Percentiles rank a stretch among this genome's conserved stretches.
Evolutionary conservation across 345 rosid species (phyloP).

Genomic region (Mallotus nudiflorus): DNA sequence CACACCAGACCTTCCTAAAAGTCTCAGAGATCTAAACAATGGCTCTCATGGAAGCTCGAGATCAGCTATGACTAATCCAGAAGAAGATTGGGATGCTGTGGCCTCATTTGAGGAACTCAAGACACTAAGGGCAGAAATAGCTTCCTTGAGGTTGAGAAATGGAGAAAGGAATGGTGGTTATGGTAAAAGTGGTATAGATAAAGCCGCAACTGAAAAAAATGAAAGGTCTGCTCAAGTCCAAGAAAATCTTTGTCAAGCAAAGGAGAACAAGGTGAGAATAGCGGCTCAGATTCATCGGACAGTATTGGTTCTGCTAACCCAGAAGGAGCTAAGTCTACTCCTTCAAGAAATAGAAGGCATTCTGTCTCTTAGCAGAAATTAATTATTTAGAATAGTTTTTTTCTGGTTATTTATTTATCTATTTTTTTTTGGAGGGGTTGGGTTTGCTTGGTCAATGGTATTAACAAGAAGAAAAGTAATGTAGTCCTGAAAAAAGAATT

Average conservation of each 20-base stretch:
- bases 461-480: too few species aligned
- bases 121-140: conserved; percentile 66
- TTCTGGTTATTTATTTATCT: conserved; percentile 5
- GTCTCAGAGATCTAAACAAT: conserved; percentile 52
- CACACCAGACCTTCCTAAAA: conserved; percentile 72
- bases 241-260: conserved; percentile 59
- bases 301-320: conserved; percentile 59
- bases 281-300: conserved; percentile 83
- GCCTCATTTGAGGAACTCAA: conserved; percentile 73
- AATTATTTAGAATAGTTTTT: conserved; percentile 5
- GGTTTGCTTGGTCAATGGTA: too few species aligned
- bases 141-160: conserved; percentile 48
- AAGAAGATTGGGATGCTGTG: conserved; percentile 83
- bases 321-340: conserved; percentile 57
- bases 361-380: conserved; percentile 58
- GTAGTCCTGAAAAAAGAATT: too few species aligned
- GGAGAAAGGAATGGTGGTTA: conserved; percentile 41
- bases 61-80: conserved; percentile 60
- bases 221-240: conserved; percentile 73
- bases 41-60: conserved; percentile 79
- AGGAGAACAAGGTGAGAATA: conserved; percentile 55
- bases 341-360: conserved; percentile 66
- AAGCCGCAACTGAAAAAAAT: conserved; percentile 49
- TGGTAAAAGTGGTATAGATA: conserved; percentile 36
- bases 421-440: too few species aligned